Evolutionary conservation across 768 basidiomycete species (phyloP).

Genomic region (Tylopilus vinaceipallidus): DNA sequence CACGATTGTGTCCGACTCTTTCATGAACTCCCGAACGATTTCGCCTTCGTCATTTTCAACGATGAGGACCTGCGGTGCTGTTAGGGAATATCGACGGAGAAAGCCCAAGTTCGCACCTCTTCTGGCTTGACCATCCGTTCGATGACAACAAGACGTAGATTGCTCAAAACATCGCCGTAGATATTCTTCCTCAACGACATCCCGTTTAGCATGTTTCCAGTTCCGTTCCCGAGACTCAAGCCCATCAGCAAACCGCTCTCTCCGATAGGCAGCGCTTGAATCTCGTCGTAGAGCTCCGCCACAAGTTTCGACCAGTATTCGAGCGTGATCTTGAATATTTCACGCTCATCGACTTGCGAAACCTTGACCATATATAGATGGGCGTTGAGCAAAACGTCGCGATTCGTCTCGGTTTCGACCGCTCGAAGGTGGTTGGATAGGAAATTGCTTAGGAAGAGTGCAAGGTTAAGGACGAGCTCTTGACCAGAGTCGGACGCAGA

Average conservation of each 20-base stretch:
- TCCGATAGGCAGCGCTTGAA: slow-evolving; percentile 86
- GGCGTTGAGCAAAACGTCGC: slow-evolving; percentile 92
- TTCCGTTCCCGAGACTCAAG: slow-evolving; percentile 68
- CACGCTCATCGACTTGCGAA: slow-evolving; percentile 96
- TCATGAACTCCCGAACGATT: slow-evolving; percentile 99
- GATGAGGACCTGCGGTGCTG: slow-evolving; percentile 73
- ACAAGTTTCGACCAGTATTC: slow-evolving; percentile 98
- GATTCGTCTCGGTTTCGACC: slow-evolving; percentile 89
- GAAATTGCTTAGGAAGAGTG: slow-evolving; percentile 97
- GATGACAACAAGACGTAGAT: slow-evolving; percentile 92
- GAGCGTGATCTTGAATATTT: slow-evolving; percentile 98
- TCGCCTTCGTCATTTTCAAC: slow-evolving; percentile 99
- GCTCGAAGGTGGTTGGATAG: slow-evolving; percentile 88
- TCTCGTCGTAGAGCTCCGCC: slow-evolving; percentile 94
- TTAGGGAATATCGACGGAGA: slow-evolving; percentile 5
- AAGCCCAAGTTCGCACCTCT: slow-evolving; percentile 57
- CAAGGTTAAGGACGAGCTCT: slow-evolving; percentile 94
- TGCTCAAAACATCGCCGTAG: slow-evolving; percentile 92
- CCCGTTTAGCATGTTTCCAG: slow-evolving; percentile 68
- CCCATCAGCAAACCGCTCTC: slow-evolving; percentile 87
- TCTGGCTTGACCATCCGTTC: slow-evolving; percentile 99
- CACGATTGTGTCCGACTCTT: slow-evolving; percentile 97
- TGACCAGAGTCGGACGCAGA: slow-evolving; percentile 91
- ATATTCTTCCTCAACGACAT: slow-evolving; percentile 89
- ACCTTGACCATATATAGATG: slow-evolving; percentile 99